phyloP scores from a whole-genome alignment of 2,329 filamentous ascomycete species.

The Dendrostoma leiphaemia region DNA sequence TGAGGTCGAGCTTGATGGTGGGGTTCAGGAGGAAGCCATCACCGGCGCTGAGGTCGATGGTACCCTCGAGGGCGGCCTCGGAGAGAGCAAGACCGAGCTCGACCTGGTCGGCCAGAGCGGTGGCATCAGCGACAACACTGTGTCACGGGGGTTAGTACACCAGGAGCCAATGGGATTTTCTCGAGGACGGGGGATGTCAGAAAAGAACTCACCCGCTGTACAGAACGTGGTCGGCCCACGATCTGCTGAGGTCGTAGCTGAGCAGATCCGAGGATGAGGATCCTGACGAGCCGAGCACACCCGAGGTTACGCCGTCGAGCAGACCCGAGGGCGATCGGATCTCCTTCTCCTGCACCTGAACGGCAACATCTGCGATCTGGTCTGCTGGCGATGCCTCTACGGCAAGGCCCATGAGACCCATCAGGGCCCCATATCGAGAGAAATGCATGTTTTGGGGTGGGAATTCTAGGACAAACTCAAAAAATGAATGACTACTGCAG shows the following conservation, averaged over 20 bases:
- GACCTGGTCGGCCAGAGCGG: constrained; percentile 7
- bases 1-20: constrained; percentile 59
- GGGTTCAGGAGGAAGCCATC: constrained; percentile 14
- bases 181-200: not conserved
- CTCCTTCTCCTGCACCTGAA: constrained; percentile 13
- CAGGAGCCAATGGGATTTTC: not conserved
- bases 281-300: constrained; percentile 10
- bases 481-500: constrained; percentile 14
- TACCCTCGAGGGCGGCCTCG: constrained; percentile 15
- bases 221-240: constrained; percentile 13
- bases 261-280: constrained; percentile 1
- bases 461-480: constrained; percentile 1
- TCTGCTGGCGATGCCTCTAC: constrained; percentile 14
- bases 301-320: constrained; percentile 9
- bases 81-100: constrained; percentile 16
- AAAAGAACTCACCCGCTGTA: constrained; percentile 18
- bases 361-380: constrained; percentile 10
- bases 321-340: constrained; percentile 1
- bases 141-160: not conserved
- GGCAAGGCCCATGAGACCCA: constrained; percentile 14
- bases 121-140: constrained; percentile 15
- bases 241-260: constrained; percentile 16
- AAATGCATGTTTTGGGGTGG: constrained; percentile 15
- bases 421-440: constrained; percentile 14
- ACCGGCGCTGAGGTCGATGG: constrained; percentile 13